Evolutionary conservation across 352 stramenopile species (phyloP), one percentile per base, ranked within the genome.

Genomic region (Bremia lactucae): DNA sequence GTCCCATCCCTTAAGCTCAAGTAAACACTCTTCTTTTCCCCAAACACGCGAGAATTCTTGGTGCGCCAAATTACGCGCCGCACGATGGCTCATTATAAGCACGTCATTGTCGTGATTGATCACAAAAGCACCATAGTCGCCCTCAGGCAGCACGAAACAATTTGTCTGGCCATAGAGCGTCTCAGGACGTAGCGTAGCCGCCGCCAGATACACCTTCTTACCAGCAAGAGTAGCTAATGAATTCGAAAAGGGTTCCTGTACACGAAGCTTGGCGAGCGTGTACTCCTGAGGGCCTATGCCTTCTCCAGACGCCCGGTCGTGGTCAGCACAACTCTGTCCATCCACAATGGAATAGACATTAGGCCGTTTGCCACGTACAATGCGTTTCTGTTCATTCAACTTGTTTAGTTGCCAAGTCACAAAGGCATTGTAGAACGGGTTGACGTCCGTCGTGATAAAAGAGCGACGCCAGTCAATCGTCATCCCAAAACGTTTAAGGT

Each of bases 151-250:
- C 50, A 99, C 94, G 57, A 98, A 99, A 81, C 96, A 99, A 79
- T 99, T 99, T 9, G 97, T 99, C 80, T 99, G 97, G 37, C 97
- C 97, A 63, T 98, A 98, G 90, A 99, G 99, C 34, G 97, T 99
- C 73, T 99, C 97, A 0, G 97, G 95, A 47, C 97, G 89, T 23
- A 99, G 79, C 23, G 97, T 99, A 4, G 97, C 97, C 1, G 97
- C 94, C 3, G 96, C 96, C 31, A 99, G 62, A 66, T 92, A 99
- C 9, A 99, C 89, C 36, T 91, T 90, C 57, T 96, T 87, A 47
- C 78, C 82, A 1, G 62, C 53, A 16, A 97, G 69, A 5, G 73
- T 25, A 23, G 69, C 54, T 8, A 96, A 55, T 46, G 87, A 88
- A 31, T 77, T 69, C 16, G 81, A 73, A 56, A 87, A 74, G 38